Conservation (phyloP, 352 stramenopile species). For the Globisporangium middletonii region DNA sequence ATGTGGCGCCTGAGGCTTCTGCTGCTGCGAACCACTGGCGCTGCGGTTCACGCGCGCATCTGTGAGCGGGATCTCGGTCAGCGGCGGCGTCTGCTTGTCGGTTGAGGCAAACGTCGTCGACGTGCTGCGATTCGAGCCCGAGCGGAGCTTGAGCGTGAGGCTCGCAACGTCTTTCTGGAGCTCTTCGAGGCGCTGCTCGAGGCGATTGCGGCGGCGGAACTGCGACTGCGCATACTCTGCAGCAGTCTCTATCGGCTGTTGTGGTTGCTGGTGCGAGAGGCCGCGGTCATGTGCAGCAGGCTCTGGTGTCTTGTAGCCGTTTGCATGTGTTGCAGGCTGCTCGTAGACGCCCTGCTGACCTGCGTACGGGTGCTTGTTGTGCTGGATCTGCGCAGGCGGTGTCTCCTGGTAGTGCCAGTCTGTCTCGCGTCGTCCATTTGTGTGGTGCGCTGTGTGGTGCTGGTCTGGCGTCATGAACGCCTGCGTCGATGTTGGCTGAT, state of each 20-base stretch:
- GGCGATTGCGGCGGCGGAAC: conserved; percentile 43
- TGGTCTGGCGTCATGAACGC: conserved; percentile 10
- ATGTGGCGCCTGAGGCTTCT: not conserved
- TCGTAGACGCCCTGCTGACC: not conserved
- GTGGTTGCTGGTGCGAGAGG: conserved; percentile 7
- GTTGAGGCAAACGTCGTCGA: conserved; percentile 19
- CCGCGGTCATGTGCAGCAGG: not conserved
- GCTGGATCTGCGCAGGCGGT: conserved; percentile 9
- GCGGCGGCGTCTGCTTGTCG: conserved; percentile 16
- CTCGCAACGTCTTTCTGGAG: conserved; percentile 69
- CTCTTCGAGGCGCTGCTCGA: conserved; percentile 64
- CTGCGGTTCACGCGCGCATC: not conserved
- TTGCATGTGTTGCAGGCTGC: not conserved
- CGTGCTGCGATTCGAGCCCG: conserved; percentile 23
- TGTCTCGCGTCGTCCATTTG: not conserved
- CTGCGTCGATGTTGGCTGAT: not conserved
- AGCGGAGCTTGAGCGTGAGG: conserved; percentile 63
- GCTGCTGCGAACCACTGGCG: not conserved
- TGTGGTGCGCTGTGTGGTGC: not conserved
- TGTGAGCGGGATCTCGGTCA: not conserved
- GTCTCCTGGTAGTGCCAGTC: conserved; percentile 18
- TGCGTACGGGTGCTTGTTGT: conserved; percentile 1
- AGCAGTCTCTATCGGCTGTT: conserved; percentile 2
- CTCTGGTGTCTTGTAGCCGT: conserved; percentile 9
- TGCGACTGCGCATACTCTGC: conserved; percentile 30